Base-by-base conservation (phyloP, 768 basidiomycete species). In the Auriscalpium orientale region DNA sequence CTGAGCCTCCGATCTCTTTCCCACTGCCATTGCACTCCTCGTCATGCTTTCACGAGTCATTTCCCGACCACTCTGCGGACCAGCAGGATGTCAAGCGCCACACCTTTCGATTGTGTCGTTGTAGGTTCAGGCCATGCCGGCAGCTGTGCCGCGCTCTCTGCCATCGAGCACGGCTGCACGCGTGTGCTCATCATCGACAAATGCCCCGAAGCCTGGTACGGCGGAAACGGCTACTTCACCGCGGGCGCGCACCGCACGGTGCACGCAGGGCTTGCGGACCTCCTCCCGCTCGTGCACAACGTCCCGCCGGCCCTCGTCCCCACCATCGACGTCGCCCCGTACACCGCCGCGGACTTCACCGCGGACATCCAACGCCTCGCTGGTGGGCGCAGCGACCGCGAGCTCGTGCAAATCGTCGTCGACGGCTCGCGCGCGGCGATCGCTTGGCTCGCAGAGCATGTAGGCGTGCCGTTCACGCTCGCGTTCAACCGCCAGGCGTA, bases 191-290 rank as follows among this genome's bases (percentile, higher is more conserved):
- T 87, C 53, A 69, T 87, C 51, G 85, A 87, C 63, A 85, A 85
- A 62, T 82, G 82, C 43, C 82, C 84, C 1, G 62, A 69, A 43
- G 76, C 77, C 55, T 87, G 85, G 85, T 76, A 68, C 4, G 86
- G 86, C 4, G 86, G 85, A 16, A 87, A 89, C 62, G 82, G 84
- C 16, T 85, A 80, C 68, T 87, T 87, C 70, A 86, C 85, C 34
- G 84, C 84, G 10, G 85, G 85, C 20, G 83, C 84, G 8, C 76
- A 81, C 63, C 81, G 85, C 53, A 85, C 81, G 11, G 80, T 78
- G 3, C 85, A 87, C 61, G 70, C 57, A 15, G 86, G 85, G 1
- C 72, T 87, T n/a, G 59, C 68, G 4, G 84, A 86, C 66, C 74
- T 87, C 37, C 73, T 85, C 21, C 70, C 78, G 4, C 67, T 85